These are phyloP conservation scores for Coemansia sp. DNA, from an alignment of 192 early-diverging fungal genomes.

Conservation along the genomic window DNA sequence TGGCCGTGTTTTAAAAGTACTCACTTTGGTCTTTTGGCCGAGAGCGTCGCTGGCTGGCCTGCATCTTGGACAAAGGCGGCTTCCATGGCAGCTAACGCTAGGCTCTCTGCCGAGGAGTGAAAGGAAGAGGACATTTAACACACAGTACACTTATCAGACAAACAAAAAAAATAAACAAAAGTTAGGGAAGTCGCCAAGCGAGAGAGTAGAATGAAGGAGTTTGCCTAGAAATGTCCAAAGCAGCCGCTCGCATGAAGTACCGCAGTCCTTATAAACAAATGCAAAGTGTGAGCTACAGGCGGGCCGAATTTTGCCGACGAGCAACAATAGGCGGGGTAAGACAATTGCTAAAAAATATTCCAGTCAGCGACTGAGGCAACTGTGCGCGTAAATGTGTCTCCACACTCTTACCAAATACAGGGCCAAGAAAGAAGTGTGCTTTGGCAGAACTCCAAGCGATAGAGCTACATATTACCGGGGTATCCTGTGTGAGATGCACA, in stretches of 20 bases:
- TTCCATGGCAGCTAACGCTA: slow-evolving; percentile 19
- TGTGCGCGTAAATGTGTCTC: neutral
- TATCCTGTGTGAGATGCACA: slow-evolving; percentile 16
- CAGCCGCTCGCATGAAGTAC: neutral
- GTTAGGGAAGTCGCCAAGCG: no score
- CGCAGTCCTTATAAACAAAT: neutral
- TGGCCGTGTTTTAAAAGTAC: neutral
- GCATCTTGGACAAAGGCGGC: slow-evolving; percentile 2
- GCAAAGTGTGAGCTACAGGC: neutral
- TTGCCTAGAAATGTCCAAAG: neutral
- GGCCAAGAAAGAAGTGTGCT: neutral
- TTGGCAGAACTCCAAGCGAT: neutral
- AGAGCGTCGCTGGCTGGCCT: neutral
- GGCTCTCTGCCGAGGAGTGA: slow-evolving; percentile 20
- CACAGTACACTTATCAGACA: neutral
- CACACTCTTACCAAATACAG: neutral
- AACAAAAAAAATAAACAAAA: neutral
- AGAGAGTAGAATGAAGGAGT: neutral
- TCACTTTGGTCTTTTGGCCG: slow-evolving; percentile 32
- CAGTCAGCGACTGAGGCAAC: neutral
- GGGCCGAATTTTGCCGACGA: neutral
- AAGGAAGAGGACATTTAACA: slow-evolving; percentile 25
- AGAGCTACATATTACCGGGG: neutral
- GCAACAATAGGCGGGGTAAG: slow-evolving; percentile 1
- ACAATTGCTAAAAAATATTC: neutral